Percentiles rank a stretch among this genome's conserved stretches.
phyloP scores from a whole-genome alignment of 2,329 filamentous ascomycete genomes.

The Trichoderma lentiforme region DNA sequence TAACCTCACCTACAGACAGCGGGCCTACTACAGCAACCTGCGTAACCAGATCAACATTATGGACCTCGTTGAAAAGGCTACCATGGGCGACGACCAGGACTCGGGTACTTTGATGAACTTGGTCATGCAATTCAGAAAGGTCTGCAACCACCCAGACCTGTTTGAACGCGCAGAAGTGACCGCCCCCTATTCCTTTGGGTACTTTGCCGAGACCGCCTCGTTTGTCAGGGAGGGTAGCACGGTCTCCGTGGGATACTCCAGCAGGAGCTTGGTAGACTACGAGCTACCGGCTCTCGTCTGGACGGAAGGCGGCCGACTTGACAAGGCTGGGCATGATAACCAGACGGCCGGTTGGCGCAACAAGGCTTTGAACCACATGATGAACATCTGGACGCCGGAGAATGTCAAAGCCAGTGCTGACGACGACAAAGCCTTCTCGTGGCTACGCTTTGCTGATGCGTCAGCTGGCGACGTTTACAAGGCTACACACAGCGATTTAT shows the following conservation, averaged over 20 bases:
- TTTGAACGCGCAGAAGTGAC: slow-evolving; percentile 92
- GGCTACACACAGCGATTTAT: slow-evolving; percentile 66
- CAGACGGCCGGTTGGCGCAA: slow-evolving; percentile 72
- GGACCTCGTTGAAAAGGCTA: slow-evolving; percentile 96
- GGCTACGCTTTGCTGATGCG: slow-evolving; percentile 79
- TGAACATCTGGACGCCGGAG: slow-evolving; percentile 87
- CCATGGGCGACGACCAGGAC: slow-evolving; percentile 89
- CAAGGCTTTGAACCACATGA: slow-evolving; percentile 72
- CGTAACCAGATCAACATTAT: slow-evolving; percentile 98
- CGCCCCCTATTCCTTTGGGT: slow-evolving; percentile 78
- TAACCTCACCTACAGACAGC: slow-evolving; percentile 91
- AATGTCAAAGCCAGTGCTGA: slow-evolving; percentile 65
- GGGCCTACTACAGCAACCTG: slow-evolving; percentile 87
- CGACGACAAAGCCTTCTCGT: slow-evolving; percentile 72
- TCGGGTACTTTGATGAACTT: slow-evolving; percentile 97
- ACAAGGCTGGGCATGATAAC: slow-evolving; percentile 72
- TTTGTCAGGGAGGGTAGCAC: slow-evolving; percentile 85
- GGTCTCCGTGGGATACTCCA: slow-evolving; percentile 81
- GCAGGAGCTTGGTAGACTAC: slow-evolving; percentile 82
- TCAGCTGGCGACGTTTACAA: slow-evolving; percentile 70
- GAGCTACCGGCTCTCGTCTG: slow-evolving; percentile 78
- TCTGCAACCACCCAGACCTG: slow-evolving; percentile 96
- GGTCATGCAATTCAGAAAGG: slow-evolving; percentile 99
- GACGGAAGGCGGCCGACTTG: slow-evolving; percentile 72
- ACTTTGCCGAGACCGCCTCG: slow-evolving; percentile 91